phyloP scores from a whole-genome alignment of 2,329 filamentous ascomycete genomes.

The Cytospora schulzeri region DNA sequence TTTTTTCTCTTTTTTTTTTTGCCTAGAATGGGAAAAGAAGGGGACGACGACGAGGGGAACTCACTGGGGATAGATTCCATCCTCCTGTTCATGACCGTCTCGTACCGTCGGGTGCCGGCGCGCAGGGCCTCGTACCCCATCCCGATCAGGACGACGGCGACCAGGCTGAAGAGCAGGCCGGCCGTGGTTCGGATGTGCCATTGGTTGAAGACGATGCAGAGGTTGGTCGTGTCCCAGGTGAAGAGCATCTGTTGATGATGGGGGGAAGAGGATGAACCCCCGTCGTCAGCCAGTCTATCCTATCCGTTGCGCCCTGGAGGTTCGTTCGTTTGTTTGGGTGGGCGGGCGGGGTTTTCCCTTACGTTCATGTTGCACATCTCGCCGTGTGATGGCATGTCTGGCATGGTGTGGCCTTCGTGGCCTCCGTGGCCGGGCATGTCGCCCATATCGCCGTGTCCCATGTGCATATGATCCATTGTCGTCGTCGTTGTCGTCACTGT shows the following conservation, averaged over 20 bases:
- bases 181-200: conserved; percentile 81
- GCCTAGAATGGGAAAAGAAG: conserved; percentile 21
- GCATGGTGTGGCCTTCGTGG: conserved; percentile 61
- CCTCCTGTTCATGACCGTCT: conserved; percentile 55
- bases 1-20: not conserved
- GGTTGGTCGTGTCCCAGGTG: conserved; percentile 90
- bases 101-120: conserved; percentile 75
- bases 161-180: conserved; percentile 78
- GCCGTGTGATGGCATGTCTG: conserved; percentile 33
- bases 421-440: conserved; percentile 49
- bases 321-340: not conserved
- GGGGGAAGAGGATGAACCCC: too few relatives aligned
- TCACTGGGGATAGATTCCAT: conserved; percentile 57
- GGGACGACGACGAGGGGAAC: conserved; percentile 33
- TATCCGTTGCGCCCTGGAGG: too few relatives aligned
- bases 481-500: conserved; percentile 25
- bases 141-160: conserved; percentile 78
- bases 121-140: conserved; percentile 94
- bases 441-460: conserved; percentile 52
- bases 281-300: not conserved
- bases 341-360: conserved; percentile 43
- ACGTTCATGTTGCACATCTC: conserved; percentile 90
- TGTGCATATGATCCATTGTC: conserved; percentile 50
- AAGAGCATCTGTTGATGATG: conserved; percentile 78
- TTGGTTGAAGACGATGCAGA: conserved; percentile 92